Percentiles rank a stretch among this genome's conserved stretches.
Evolutionary conservation across 768 basidiomycete genomes (phyloP).

Genomic region (Lactifluus rugatus): DNA sequence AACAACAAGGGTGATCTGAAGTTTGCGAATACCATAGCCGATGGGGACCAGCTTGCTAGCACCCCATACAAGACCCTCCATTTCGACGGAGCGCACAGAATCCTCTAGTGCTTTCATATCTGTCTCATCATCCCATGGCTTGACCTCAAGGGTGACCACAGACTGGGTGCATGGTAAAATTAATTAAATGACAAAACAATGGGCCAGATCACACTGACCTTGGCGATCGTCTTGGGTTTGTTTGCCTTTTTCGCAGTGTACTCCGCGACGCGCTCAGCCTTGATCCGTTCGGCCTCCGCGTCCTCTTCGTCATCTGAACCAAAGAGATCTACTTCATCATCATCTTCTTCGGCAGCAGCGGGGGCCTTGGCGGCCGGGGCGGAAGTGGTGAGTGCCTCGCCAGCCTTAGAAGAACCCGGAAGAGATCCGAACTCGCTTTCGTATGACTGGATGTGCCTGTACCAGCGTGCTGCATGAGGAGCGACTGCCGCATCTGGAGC

Average conservation of each 20-base stretch:
- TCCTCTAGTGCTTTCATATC: slow-evolving; percentile 86
- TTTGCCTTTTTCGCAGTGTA: slow-evolving; percentile 90
- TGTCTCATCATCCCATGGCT: slow-evolving; percentile 99
- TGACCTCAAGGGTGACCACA: slow-evolving; percentile 95
- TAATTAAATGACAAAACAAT: slow-evolving; percentile 1
- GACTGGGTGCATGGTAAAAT: slow-evolving; percentile 46
- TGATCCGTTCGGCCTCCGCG: slow-evolving; percentile 44
- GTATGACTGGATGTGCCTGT: slow-evolving; percentile 88
- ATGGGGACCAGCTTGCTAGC: slow-evolving; percentile 85
- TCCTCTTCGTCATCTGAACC: slow-evolving; percentile 50
- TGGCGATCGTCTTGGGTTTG: slow-evolving; percentile 82
- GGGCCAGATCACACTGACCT: slow-evolving; percentile 39
- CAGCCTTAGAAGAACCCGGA: slow-evolving; percentile 77
- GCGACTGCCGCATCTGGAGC: slow-evolving; percentile 53
- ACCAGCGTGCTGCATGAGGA: slow-evolving; percentile 84
- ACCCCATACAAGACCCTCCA: slow-evolving; percentile 94
- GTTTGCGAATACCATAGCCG: slow-evolving; percentile 90
- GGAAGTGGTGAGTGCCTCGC: slow-evolving; percentile 57
- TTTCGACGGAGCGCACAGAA: slow-evolving; percentile 74
- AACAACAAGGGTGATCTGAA: slow-evolving; percentile 58
- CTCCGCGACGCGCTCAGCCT: slow-evolving; percentile 84
- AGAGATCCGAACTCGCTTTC: slow-evolving; percentile 65
- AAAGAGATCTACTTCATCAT: slow-evolving; percentile 61
- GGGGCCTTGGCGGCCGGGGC: slow-evolving; percentile 31
- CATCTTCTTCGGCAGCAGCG: slow-evolving; percentile 30